Base-by-base conservation (phyloP, 1,139 yeast genomes). In the Zygosaccharomyces pseudobailii region DNA sequence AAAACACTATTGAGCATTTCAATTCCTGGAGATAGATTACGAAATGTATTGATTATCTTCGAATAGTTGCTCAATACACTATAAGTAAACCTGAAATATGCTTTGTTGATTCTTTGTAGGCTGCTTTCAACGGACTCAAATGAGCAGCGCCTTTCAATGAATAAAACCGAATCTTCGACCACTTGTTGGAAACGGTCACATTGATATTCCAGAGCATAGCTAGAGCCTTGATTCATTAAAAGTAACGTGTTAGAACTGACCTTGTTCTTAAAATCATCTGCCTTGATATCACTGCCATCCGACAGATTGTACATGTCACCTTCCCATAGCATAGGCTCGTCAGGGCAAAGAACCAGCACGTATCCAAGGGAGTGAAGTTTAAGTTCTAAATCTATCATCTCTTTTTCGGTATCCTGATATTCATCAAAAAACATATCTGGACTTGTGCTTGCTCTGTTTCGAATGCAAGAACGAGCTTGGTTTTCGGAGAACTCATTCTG, bases 241-340 rank as follows among this genome's bases (percentile, higher is more conserved):
- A 89, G 68, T 59, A 88, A 73, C 50, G 84, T 80, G 6, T 96
- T 95, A 9, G 81, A 80, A 53, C 76, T 76, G 21, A 87, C 73
- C 42, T 73, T 68, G 28, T 65, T 58, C 10, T 65, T 55, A 4
- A 64, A 47, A 10, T 63, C 62, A 8, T 56, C 57, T 25, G 49
- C 53, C 4, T 52, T 69, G 27, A 65, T 54, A 22, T 47, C 48
- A 21, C 51, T 51, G 8, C 53, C 56, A 10, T 51, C 57, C 1
- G 64, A 53, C 3, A 87, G 65, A 43, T 80, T 78, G 31, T 84
- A 77, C 52, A 85, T 82, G 22, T 78, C 75, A 2, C 97, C 97
- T 54, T 87, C 92, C 97, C 97, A 90, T 25, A 87, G 80, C 62
- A 90, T 77, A 0, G 97, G 95, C 58, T 87, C 87, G 9, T 84